Base-by-base conservation (phyloP, 2,329 filamentous ascomycete species). In the Ophiosphaerella herpotricha region DNA sequence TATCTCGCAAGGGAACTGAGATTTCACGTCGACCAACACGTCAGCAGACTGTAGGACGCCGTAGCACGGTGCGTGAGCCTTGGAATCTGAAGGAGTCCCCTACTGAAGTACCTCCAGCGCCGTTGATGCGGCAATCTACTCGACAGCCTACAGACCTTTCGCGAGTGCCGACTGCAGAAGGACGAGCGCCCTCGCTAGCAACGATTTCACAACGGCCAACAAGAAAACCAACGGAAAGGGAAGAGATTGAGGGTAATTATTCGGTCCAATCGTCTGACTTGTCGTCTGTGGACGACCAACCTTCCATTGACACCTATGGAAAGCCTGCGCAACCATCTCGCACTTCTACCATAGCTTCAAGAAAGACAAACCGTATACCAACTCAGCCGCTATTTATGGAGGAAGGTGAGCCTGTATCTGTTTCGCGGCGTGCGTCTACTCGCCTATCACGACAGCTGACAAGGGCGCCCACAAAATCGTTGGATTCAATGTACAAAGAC, bases 21-120 rank as follows among this genome's bases (percentile, higher is more conserved):
- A n/a, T 43, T 14, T 48, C 46, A 14, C 45, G 45, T 7, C 21
- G 21, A 23, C 31, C 46, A 12, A 46, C 50, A 29, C 41, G 46
- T 26, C 51, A 54, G 33, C 24, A 37, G 5, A 54, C 43, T 5
- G n/a, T 43, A 5, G 34, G 41, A 18, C 16, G 47, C 4, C 26
- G 18, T n/a, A 23, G 26, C 29, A 40, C 31, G 4, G 16, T 37
- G n/a, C 41, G 29, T 18, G 41, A 35, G 18, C 21, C 41, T 37
- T 36, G 36, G 13, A 36, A 16, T 18, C 43, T 8, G 11, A 11
- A 29, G 26, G 11, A 29, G 11, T 29, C 26, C 26, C 26, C 26
- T 29, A 11, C 23, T 39, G 36, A 39, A 24, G 18, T 21, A 8
- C 12, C 23, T 24, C 7, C 32, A 24, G 21, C 9, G n/a, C 6